Evolutionary conservation across 805 yeast genomes (phyloP).

Genomic region (Candida ortonii): DNA sequence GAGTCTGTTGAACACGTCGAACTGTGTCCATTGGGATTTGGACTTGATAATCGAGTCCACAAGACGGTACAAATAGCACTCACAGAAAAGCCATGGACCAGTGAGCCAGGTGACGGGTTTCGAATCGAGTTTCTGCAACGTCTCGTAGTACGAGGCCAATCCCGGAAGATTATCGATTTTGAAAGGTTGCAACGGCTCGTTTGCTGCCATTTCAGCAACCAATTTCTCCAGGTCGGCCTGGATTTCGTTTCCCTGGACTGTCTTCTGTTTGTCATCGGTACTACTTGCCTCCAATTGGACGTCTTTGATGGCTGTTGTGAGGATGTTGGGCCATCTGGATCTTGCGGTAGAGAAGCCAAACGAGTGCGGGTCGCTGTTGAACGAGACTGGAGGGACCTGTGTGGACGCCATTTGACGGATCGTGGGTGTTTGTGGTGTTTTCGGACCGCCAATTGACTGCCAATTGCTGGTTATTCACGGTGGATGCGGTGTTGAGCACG

Average conservation of each 20-base stretch:
- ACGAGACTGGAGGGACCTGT: slow-evolving; percentile 47
- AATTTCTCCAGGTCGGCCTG: slow-evolving; percentile 40
- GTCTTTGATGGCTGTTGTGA: slow-evolving; percentile 67
- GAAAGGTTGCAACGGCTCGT: slow-evolving; percentile 42
- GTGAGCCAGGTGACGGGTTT: slow-evolving; percentile 67
- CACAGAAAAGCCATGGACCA: slow-evolving; percentile 90
- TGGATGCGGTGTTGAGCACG: too few relatives aligned
- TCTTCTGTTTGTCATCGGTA: slow-evolving; percentile 15
- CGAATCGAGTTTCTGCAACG: slow-evolving; percentile 37
- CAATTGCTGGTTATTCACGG: too few relatives aligned
- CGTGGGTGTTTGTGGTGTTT: too few relatives aligned
- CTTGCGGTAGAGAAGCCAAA: slow-evolving; percentile 81
- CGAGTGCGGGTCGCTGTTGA: slow-evolving; percentile 66
- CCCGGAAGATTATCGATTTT: slow-evolving; percentile 38
- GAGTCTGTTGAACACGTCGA: slow-evolving; percentile 70
- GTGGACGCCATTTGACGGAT: too few relatives aligned
- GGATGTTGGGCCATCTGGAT: slow-evolving; percentile 83
- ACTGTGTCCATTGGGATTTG: slow-evolving; percentile 46
- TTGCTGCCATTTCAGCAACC: slow-evolving; percentile 42
- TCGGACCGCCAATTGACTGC: too few relatives aligned
- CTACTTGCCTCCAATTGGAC: slow-evolving; percentile 27
- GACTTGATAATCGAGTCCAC: slow-evolving; percentile 46
- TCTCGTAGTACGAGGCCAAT: slow-evolving; percentile 58
- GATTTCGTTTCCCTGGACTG: slow-evolving; percentile 48
- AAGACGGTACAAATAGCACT: slow-evolving; percentile 77